Base-by-base conservation (phyloP, 371 early-diverging fungal species). In the Sporodiniella umbellata region DNA sequence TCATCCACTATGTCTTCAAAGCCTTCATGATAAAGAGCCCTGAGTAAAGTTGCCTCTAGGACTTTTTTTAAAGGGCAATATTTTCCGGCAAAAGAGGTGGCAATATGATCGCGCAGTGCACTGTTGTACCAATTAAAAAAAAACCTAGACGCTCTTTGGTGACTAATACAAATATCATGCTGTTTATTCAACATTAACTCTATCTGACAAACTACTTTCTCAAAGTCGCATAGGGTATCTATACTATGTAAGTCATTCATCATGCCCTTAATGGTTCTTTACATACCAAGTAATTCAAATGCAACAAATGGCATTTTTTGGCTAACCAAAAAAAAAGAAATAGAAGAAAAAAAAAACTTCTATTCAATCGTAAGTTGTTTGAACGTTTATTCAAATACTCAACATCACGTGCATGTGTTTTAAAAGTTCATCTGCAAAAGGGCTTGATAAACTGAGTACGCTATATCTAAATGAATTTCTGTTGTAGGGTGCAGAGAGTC, bases 271-370 rank as follows among this genome's bases (percentile, higher is more conserved):
- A 23, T 23, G 10, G 28, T 24, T 14, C n/a, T 17, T 23, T 31
- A 15, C 22, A 21, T 45, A 71, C 72, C 69, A 33, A 64, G 48
- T 35, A 72, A 54, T 37, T 72, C 69, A 59, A 72, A 72, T 14
- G 73, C 73, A 25, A 64, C 64, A 38, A 62, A 57, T 3, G 73
- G 69, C 73, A 72, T 72, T 12, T 14, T 33, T 26, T 31, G 14
- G 17, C 8, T 11, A 33, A 35, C 12, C 7, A 42, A 48, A 22
- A 11, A 48, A 28, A 38, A 17, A 18, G 22, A 17, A 40, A 40
- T 7, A 19, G 15, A 18, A 21, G 8, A 40, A 19, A 21, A 40
- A 21, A 18, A 19, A 19, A 11, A n/a, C 15, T 37, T 37, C n/a
- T 37, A n/a, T n/a, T 6, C 11, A n/a, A 37, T 17, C 5, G 21